Evolutionary conservation across 1,284 basidiomycete genomes (phyloP), one percentile per base, ranked within the genome.

Genomic region (Malassezia dermatis): DNA sequence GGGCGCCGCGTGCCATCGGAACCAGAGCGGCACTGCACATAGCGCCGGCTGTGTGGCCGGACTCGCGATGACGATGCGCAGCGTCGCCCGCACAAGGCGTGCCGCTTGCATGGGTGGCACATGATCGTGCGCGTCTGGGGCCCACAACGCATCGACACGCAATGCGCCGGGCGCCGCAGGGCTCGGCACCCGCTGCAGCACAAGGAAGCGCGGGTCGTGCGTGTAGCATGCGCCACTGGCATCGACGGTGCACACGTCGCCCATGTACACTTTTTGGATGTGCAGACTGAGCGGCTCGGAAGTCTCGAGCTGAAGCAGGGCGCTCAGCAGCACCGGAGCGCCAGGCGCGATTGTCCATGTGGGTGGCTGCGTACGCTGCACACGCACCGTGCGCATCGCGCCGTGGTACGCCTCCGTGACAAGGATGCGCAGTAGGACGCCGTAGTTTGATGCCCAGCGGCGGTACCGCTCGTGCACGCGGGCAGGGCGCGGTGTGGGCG

Each of bases 381-480:
- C 41, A 27, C 23, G 41, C 15, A 19, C 41, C 6, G 17, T 13
- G 13, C 27, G 41, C 41, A 17, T n/a, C n/a, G 12, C 27, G 24
- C 24, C 27, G 6, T 21, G 13, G 19, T 43, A 24, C 24, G 27
- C 34, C 19, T 37, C 32, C 24, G 32, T 31, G 6, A 27, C 21
- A 23, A 15, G 24, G 8, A 48, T 17, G 11, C 32, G 31, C 10
- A 11, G 11, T 12, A 27, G 35, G 4, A 37, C 15, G 12, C 46
- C 34, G 13, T n/a, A 35, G 13, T 24, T 23, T 17, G 21, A 32
- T 12, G 27, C 46, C 46, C 46, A 48, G 15, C 34, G 46, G n/a
- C 46, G 46, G n/a, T 48, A 23, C n/a, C 46, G 32, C 24, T 48
- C 46, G 23, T 35, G 46, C 5, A 26, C 24, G 23, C 46, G 46